Evolutionary conservation across 352 stramenopile genomes (phyloP), one percentile per base, ranked within the genome.

Genomic region (Phytophthora citrophthora): DNA sequence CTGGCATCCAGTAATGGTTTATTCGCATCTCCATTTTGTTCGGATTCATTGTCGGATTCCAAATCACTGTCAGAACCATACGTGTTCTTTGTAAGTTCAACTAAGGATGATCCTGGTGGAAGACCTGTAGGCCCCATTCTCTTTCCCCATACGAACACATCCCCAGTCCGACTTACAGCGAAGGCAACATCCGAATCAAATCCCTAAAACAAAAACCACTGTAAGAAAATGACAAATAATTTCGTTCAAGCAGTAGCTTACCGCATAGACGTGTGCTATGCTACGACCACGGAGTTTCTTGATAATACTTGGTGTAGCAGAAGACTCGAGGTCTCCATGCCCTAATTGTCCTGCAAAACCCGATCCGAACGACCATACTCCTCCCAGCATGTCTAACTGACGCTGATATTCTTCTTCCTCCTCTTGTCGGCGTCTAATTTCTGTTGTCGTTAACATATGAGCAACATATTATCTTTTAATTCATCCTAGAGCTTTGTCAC

Each of bases 121-220:
- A 95, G 58, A 7, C 87, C 87, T 3, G 73, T 91, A 0, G 85
- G 85, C 0, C 83, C 85, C 10, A 55, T 72, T 1, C 81, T 61
- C 53, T 92, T 94, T 3, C 87, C 85, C 87, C 87, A 95, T 1
- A 93, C 85, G 16, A 85, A 95, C 5, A 95, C 81, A 26, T 94
- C 87, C 27, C 87, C 77, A 9, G 68, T 81, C 2, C 86, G 81
- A 38, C 64, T 88, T 2, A 94, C 70, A 13, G 83, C 87, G 45
- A 93, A 95, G 11, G 78, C 74, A 4, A 94, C 76, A 18, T 94
- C 83, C 23, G 87, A 95, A 59, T 95, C 87, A 58, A 93, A 95
- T 3, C 87, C 87, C 83, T 91, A 38, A 34, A n/a, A n/a, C n/a
- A n/a, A n/a, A 13, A 34, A 13, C 20, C 20, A 20, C 20, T 20